These are phyloP conservation scores for Sordariomycetes sp. DNA, from an alignment of 2,329 filamentous ascomycete species.

Conservation along the genomic window DNA sequence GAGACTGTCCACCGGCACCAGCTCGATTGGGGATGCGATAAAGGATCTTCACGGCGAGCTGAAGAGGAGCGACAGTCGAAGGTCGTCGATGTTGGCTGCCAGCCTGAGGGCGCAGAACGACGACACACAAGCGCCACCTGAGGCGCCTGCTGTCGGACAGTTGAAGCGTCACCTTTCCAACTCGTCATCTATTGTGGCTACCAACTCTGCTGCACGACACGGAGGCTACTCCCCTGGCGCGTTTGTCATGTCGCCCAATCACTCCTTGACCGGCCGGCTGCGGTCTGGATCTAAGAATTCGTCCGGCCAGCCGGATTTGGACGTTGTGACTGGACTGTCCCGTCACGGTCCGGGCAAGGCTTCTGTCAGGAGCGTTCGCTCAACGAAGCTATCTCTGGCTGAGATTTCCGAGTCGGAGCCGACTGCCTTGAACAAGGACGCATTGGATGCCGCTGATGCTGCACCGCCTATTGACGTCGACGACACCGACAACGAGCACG, in stretches of 20 bases:
- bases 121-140: conserved; percentile 15
- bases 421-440: conserved; percentile 37
- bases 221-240: conserved; percentile 62
- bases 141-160: conserved; percentile 11
- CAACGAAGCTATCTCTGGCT: conserved; percentile 40
- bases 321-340: conserved; percentile 27
- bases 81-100: conserved; percentile 51
- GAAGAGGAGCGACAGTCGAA: conserved; percentile 59
- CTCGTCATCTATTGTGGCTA: conserved; percentile 56
- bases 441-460: conserved; percentile 45
- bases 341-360: conserved; percentile 46
- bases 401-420: conserved; percentile 51
- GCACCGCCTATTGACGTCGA: conserved; percentile 20
- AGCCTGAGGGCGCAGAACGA: conserved; percentile 25
- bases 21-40: conserved; percentile 71
- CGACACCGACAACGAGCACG: conserved; percentile 25
- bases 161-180: conserved; percentile 36
- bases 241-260: conserved; percentile 58
- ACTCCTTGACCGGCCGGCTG: conserved; percentile 48
- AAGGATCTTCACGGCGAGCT: conserved; percentile 62
- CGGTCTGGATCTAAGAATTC: conserved; percentile 47
- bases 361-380: conserved; percentile 40
- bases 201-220: conserved; percentile 56
- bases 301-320: conserved; percentile 25
- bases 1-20: conserved; percentile 58